Evolutionary conservation across 164 flowering plant genomes (phyloP), one percentile per base, ranked within the genome.

Genomic region (Vitis vinifera): DNA sequence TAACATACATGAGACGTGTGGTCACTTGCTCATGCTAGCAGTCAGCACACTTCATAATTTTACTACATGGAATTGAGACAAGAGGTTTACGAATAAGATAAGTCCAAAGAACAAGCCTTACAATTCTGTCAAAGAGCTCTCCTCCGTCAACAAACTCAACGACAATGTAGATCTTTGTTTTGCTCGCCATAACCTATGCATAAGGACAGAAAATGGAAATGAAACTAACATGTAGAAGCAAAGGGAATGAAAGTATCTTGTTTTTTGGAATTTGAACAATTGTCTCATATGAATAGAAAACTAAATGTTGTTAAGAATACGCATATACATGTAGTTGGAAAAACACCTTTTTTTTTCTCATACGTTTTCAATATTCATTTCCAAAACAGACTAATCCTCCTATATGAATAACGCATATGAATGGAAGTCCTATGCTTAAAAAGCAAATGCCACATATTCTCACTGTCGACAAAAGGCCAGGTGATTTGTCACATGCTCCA

Each of bases 161-260:
- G 68, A 91, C 90, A 66, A 91, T 87, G 62, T 83, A 91, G 61
- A 89, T 89, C 80, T 84, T 89, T 31, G 88, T 81, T 73, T 85
- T 91, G 88, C 97, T 91, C 55, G 88, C 97, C 89, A 89, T 83
- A 44, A 91, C 93, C 97, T 91, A 56, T 31, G 1, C 52, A 59
- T 9, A 62, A 63, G 57, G 30, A 62, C 15, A 65, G 51, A 16
- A 67, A n/a, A 52, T 49, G 0, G 31, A 70, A 23, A 48, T 15
- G 9, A 56, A 23, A 27, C 9, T 37, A 27, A 19, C 19, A 17
- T 27, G 59, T 13, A 59, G 37, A 59, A 61, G 7, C 64, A 29
- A 49, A 27, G 14, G 29, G 49, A n/a, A 9, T 14, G 4, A 63
- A 47, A 49, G 55, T 27, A 63, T 44, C 53, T 63, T 48, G 50